Percentiles rank a stretch among this genome's conserved stretches.
phyloP scores from a whole-genome alignment of 202 grass and related monocot genomes.

The Schoenoplectus tabernaemontani region DNA sequence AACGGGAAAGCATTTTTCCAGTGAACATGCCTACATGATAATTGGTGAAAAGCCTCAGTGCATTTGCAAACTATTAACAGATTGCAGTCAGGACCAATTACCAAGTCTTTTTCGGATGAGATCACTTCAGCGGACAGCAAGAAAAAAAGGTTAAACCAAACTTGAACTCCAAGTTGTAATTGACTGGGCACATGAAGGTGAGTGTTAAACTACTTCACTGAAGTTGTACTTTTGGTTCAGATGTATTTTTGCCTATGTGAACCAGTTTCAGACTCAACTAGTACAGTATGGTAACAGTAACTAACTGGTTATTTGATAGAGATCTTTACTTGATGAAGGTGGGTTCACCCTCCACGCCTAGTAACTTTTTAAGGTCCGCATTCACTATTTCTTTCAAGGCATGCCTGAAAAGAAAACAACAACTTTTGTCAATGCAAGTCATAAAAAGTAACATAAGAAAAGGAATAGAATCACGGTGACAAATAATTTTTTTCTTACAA shows the following conservation, averaged over 20 bases:
- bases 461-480: slow-evolving; percentile 14
- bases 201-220: not conserved
- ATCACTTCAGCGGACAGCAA: not conserved
- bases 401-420: slow-evolving; percentile 36
- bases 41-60: not conserved
- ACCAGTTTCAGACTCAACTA: not conserved
- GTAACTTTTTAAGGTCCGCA: slow-evolving; percentile 65
- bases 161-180: not conserved
- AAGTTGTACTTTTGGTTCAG: not conserved
- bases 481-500: slow-evolving; percentile 36
- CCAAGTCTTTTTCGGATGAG: not conserved
- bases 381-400: slow-evolving; percentile 68
- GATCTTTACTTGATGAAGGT: slow-evolving; percentile 79
- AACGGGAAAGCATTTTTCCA: slow-evolving; percentile 98
- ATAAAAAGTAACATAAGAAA: slow-evolving; percentile 23
- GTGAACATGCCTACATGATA: slow-evolving; percentile 59
- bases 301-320: not conserved
- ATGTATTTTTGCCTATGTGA: not conserved
- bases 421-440: not conserved
- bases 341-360: slow-evolving; percentile 63
- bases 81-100: too few species aligned
- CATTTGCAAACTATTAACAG: not conserved
- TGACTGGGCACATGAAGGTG: not conserved
- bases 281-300: not conserved
- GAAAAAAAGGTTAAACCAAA: not conserved